phyloP scores from a whole-genome alignment of 2,329 filamentous ascomycete genomes.

The Beauveria australis region DNA sequence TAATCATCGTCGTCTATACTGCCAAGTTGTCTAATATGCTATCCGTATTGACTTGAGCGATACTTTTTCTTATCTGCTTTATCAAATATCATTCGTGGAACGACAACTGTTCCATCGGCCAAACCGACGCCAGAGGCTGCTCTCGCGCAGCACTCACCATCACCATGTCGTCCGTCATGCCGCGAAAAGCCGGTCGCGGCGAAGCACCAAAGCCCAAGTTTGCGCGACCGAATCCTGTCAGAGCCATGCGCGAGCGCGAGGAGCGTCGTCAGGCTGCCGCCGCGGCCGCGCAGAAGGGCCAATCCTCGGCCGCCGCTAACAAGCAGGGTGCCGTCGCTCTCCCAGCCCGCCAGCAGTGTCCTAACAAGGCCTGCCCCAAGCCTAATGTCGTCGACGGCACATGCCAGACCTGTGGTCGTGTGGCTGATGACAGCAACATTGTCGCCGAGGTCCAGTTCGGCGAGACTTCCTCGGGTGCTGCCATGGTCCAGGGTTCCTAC shows the following conservation, averaged over 20 bases:
- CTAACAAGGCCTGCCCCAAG: conserved; percentile 52
- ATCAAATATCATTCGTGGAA: not conserved
- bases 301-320: conserved; percentile 21
- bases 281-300: conserved; percentile 19
- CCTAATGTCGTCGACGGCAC: conserved; percentile 57
- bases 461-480: conserved; percentile 76
- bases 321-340: conserved; percentile 24
- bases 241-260: conserved; percentile 44
- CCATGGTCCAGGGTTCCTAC: conserved; percentile 83
- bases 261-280: conserved; percentile 33
- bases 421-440: conserved; percentile 80
- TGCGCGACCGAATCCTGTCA: conserved; percentile 37
- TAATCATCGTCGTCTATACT: not conserved
- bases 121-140: not conserved
- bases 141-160: not conserved
- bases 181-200: conserved; percentile 25
- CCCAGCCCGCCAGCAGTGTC: conserved; percentile 38
- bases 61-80: not conserved
- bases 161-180: conserved; percentile 41
- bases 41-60: not conserved
- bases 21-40: not conserved
- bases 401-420: conserved; percentile 76
- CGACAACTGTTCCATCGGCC: not conserved
- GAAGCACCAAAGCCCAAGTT: conserved; percentile 31
- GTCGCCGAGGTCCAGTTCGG: conserved; percentile 89